A percentile compares a stretch with the other conserved stretches of the same genome.
These are phyloP conservation scores for Amanita thiersii DNA, from an alignment of 768 basidiomycete genomes.

Conservation along the genomic window DNA sequence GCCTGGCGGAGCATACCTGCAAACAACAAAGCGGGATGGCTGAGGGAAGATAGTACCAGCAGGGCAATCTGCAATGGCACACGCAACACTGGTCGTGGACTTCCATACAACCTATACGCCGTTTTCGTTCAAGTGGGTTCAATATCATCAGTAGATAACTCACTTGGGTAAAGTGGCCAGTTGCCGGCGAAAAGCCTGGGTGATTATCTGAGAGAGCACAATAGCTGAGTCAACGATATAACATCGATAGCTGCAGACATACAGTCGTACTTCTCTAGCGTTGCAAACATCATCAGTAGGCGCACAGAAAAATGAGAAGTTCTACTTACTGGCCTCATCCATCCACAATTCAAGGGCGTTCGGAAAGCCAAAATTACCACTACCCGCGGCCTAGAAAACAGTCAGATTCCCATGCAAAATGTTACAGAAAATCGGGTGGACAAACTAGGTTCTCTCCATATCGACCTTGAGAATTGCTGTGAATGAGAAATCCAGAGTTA, in stretches of 20 bases:
- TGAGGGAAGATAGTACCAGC: slow-evolving; percentile 16
- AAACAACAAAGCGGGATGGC: slow-evolving; percentile 16
- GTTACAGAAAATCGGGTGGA: background rate
- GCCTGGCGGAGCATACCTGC: slow-evolving; percentile 17
- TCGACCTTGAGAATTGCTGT: slow-evolving; percentile 10
- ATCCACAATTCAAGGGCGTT: background rate
- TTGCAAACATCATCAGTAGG: background rate
- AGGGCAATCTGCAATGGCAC: slow-evolving; percentile 32
- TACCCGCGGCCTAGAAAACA: slow-evolving; percentile 12
- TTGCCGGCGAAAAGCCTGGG: slow-evolving; percentile 15
- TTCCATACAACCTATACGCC: slow-evolving; percentile 41
- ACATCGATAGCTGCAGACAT: background rate
- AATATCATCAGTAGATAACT: background rate
- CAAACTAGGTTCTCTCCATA: slow-evolving; percentile 19
- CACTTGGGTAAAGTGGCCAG: slow-evolving; percentile 23
- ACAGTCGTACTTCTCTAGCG: slow-evolving; percentile 17
- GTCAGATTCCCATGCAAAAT: background rate
- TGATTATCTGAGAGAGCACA: slow-evolving; percentile 13
- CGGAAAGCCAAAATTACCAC: background rate
- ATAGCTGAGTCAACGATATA: background rate
- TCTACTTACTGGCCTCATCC: background rate
- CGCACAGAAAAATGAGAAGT: background rate
- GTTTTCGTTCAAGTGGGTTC: background rate
- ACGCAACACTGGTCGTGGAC: slow-evolving; percentile 35
- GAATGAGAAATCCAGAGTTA: background rate